Evolutionary conservation across 768 basidiomycete species (phyloP), one percentile per base, ranked within the genome.

Genomic region (Lactarius pseudohatsudake): DNA sequence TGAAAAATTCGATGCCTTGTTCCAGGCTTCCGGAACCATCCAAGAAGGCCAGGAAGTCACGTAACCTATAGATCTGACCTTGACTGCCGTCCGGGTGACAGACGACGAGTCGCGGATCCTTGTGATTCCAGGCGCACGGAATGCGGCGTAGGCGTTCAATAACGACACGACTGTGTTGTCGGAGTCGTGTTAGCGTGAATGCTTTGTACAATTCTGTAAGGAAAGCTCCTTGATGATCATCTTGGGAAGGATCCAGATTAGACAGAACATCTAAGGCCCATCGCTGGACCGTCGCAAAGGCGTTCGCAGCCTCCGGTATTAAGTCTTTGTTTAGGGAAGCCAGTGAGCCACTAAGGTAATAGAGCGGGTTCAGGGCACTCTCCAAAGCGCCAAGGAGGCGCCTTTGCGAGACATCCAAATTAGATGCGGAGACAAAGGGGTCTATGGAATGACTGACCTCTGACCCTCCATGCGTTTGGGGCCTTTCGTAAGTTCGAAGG

Each of bases 341-440:
- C 0, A 72, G 61, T 0, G 81, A 79, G 5, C 87, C 88, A 54
- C 86, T 75, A n/a, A 72, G 63, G 62, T 81, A 75, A 57, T 73
- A 77, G 0, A 81, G 72, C 3, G 88, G 87, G 65, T 81, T 77
- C 7, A 88, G 59, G 1, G 81, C 78, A 22, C 84, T 81, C 61
- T 86, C 82, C 0, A 88, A 73, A 15, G 40, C 20, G 15, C 38
- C 30, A n/a, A 67, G 41, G 9, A 67, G 41, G 53, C 34, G 20
- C 13, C 66, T 67, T 26, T 22, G 53, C 3, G 15, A 28, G 18
- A 22, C 22, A 50, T 20, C 3, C 11, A 28, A 1, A 50, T 66
- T 6, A 58, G 57, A n/a, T 18, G n/a, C 45, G 2, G n/a, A 50
- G 10, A 11, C 1, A 41, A 58, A 28, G 2, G 5, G 1, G 26